Conservation (phyloP, 768 basidiomycete genomes). For the Rickenella mellea region DNA sequence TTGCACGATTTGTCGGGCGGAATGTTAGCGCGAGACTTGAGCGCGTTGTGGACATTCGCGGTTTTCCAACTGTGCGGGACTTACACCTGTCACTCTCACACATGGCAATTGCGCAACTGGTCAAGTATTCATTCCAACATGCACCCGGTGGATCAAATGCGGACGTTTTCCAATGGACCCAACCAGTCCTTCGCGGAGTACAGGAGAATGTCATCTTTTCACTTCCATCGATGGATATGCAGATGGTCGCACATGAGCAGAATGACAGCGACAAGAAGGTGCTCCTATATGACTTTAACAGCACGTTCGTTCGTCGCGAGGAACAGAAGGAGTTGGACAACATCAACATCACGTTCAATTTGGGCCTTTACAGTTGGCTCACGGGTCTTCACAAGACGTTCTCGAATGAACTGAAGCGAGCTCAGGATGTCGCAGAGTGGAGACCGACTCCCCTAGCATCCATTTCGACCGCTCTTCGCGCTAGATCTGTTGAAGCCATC, state of each 20-base stretch:
- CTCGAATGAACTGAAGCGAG: slow-evolving; percentile 70
- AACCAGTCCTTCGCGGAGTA: slow-evolving; percentile 23
- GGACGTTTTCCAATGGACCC: slow-evolving; percentile 7
- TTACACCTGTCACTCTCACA: slow-evolving; percentile 64
- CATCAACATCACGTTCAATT: slow-evolving; percentile 80
- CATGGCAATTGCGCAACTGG: slow-evolving; percentile 65
- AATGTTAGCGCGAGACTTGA: slow-evolving; percentile 64
- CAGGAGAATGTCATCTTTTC: slow-evolving; percentile 71
- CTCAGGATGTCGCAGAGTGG: slow-evolving; percentile 46
- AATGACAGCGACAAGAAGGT: slow-evolving; percentile 27
- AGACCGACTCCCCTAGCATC: slow-evolving; percentile 29
- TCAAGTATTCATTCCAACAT: slow-evolving; percentile 24
- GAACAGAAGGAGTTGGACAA: slow-evolving; percentile 53
- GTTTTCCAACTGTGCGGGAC: slow-evolving; percentile 45
- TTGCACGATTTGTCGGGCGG: slow-evolving; percentile 64
- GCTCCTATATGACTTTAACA: slow-evolving; percentile 65
- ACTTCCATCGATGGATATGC: slow-evolving; percentile 72
- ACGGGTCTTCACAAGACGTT: slow-evolving; percentile 69
- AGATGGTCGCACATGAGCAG: slow-evolving; percentile 65
- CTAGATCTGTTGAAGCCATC: background rate
- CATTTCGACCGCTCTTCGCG: slow-evolving; percentile 6
- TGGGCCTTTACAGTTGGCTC: slow-evolving; percentile 75
- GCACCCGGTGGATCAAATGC: slow-evolving; percentile 26
- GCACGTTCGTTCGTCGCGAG: slow-evolving; percentile 48
- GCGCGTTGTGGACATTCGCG: slow-evolving; percentile 46